Conservation (phyloP, 257 asterid genomes). For the Echium plantagineum region DNA sequence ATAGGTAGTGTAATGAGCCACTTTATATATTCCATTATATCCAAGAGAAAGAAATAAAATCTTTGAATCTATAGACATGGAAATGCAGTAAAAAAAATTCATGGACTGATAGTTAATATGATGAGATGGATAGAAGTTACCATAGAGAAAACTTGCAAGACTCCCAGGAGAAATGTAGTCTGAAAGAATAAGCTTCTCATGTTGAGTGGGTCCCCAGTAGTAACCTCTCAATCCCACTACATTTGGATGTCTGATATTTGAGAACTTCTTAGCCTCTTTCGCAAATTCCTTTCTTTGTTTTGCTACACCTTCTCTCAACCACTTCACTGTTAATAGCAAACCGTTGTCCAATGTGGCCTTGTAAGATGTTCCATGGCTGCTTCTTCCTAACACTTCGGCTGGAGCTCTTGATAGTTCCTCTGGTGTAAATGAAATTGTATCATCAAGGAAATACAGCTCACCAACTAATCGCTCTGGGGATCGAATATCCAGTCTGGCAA, state of each 20-base stretch:
- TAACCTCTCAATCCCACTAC: constrained; percentile 96
- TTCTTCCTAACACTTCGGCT: constrained; percentile 92
- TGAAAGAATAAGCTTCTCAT: constrained; percentile 91
- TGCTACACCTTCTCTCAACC: constrained; percentile 98
- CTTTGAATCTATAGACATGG: too few relatives aligned
- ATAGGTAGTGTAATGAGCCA: too few relatives aligned
- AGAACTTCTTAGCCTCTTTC: constrained; percentile 90
- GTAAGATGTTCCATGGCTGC: constrained; percentile 95
- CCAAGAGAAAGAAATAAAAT: too few relatives aligned
- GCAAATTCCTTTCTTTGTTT: constrained; percentile 94
- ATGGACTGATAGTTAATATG: background rate
- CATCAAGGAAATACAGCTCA: constrained; percentile 87
- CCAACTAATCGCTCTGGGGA: constrained; percentile 88
- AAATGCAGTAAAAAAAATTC: background rate
- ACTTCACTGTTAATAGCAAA: constrained; percentile 78
- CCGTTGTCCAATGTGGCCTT: constrained; percentile 78
- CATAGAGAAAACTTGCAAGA: constrained; percentile 79
- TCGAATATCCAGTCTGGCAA: constrained; percentile 64
- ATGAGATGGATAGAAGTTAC: constrained; percentile 25
- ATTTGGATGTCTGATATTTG: constrained; percentile 86
- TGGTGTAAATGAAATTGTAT: constrained; percentile 69
- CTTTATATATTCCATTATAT: too few relatives aligned
- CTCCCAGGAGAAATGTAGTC: constrained; percentile 94
- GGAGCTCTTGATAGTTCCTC: constrained; percentile 93
- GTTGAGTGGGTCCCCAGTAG: constrained; percentile 99